Evolutionary conservation across 2,329 filamentous ascomycete species (phyloP).

Genomic region (Paecilomyces dactylethromorphus): DNA sequence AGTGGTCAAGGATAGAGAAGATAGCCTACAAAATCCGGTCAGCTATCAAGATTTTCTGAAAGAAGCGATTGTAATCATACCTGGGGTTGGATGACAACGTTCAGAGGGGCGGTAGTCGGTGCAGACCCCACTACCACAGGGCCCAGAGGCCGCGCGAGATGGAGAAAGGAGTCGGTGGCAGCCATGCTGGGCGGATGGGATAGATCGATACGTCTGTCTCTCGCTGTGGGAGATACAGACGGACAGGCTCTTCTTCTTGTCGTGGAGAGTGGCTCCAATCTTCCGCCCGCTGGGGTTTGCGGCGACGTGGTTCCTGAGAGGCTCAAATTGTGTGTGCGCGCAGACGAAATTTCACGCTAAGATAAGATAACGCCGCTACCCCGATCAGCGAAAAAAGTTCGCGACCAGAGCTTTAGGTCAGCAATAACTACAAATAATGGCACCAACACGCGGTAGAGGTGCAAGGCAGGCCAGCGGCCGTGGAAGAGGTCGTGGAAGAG

Average conservation of each 20-base stretch:
- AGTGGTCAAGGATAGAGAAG: constrained; percentile 75
- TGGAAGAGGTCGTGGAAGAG: constrained; percentile 22
- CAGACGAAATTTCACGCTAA: constrained; percentile 40
- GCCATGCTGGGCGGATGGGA: constrained; percentile 62
- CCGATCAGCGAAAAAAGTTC: constrained; percentile 7
- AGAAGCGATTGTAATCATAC: constrained; percentile 45
- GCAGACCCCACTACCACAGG: constrained; percentile 72
- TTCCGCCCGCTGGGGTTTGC: constrained; percentile 15
- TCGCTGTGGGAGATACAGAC: constrained; percentile 13
- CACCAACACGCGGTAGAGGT: constrained; percentile 20
- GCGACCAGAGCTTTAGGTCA: not conserved
- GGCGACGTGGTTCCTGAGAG: constrained; percentile 16
- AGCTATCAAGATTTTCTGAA: constrained; percentile 7
- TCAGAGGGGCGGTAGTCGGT: constrained; percentile 82
- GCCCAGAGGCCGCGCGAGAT: constrained; percentile 86
- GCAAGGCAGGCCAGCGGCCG: constrained; percentile 20
- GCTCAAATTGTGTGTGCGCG: constrained; percentile 35
- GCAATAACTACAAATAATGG: constrained; percentile 16
- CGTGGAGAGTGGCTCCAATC: constrained; percentile 26
- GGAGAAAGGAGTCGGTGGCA: constrained; percentile 78
- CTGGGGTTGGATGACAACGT: constrained; percentile 92
- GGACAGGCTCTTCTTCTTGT: constrained; percentile 21
- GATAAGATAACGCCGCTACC: constrained; percentile 36
- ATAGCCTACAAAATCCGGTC: constrained; percentile 43
- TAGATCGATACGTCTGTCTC: constrained; percentile 10